Conservation (phyloP, 1,284 basidiomycete species). For the Baeospora myosura region DNA sequence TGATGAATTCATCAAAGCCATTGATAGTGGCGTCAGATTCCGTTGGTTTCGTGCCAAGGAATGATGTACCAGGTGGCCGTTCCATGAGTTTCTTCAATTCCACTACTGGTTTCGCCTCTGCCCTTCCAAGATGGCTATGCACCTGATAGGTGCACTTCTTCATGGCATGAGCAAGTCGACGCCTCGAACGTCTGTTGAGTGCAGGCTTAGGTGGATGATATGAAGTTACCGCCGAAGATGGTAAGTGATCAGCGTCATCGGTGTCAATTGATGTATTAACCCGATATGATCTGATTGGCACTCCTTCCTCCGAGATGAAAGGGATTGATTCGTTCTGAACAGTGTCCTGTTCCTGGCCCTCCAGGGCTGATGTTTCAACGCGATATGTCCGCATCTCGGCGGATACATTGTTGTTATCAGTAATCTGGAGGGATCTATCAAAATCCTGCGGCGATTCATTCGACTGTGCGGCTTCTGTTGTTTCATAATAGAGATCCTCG, state of each 20-base stretch:
- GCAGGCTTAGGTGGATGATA: not conserved
- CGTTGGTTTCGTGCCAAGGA: conserved; percentile 20
- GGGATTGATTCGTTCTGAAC: not conserved
- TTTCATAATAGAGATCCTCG: conserved; percentile 12
- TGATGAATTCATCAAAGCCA: not conserved
- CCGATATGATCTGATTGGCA: not conserved
- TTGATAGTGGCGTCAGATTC: conserved; percentile 14
- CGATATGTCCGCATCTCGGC: not conserved
- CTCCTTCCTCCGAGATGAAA: not conserved
- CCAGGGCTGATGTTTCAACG: not conserved
- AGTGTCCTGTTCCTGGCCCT: not conserved
- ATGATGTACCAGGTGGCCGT: conserved; percentile 23
- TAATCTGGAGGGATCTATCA: not conserved
- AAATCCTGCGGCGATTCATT: not conserved
- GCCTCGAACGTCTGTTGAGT: not conserved
- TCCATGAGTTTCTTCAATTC: conserved; percentile 16
- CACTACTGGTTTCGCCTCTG: not conserved
- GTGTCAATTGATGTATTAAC: not conserved
- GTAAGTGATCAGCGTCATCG: not conserved
- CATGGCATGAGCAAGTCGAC: not conserved
- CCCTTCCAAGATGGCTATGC: not conserved
- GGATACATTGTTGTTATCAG: not conserved
- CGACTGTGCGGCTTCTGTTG: not conserved
- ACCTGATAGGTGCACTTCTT: not conserved
- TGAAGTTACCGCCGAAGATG: not conserved